Conservation (phyloP, 345 rosid genomes). For the Anacardium occidentale region DNA sequence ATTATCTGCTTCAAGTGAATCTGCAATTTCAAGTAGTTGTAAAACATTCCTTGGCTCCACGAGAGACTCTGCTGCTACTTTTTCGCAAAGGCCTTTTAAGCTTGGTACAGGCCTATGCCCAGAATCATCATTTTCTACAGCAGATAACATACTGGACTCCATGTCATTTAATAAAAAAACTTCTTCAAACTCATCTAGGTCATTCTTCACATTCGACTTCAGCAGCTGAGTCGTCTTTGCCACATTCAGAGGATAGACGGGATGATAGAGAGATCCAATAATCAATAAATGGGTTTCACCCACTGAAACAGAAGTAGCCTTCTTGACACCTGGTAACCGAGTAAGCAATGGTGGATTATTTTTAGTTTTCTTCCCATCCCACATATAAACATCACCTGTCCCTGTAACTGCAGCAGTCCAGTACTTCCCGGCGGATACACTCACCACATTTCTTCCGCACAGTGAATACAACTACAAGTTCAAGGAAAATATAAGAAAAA, state of each 20-base stretch:
- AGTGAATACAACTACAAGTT: constrained; percentile 53
- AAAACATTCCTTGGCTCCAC: constrained; percentile 89
- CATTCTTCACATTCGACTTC: constrained; percentile 35
- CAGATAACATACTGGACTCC: constrained; percentile 35
- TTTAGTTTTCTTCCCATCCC: constrained; percentile 74
- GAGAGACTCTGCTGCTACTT: constrained; percentile 76
- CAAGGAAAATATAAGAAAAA: constrained; percentile 1
- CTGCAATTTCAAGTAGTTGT: constrained; percentile 92
- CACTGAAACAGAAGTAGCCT: constrained; percentile 80
- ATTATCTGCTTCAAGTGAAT: constrained; percentile 84
- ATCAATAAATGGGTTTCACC: constrained; percentile 95
- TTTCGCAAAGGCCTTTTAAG: constrained; percentile 82
- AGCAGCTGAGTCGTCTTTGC: constrained; percentile 29
- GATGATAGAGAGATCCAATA: constrained; percentile 82
- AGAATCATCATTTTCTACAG: constrained; percentile 32
- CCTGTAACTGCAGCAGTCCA: constrained; percentile 84
- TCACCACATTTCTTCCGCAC: constrained; percentile 57
- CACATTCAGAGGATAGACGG: constrained; percentile 45
- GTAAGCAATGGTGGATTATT: constrained; percentile 60
- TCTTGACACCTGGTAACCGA: constrained; percentile 78
- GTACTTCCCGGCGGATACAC: constrained; percentile 87
- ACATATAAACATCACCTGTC: constrained; percentile 89
- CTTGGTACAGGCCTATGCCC: constrained; percentile 47
- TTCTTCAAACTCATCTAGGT: constrained; percentile 58
- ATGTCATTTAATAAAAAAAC: constrained; percentile 54